These are phyloP conservation scores for Coemansia sp. DNA, from an alignment of 192 early-diverging fungal species.

Conservation along the genomic window DNA sequence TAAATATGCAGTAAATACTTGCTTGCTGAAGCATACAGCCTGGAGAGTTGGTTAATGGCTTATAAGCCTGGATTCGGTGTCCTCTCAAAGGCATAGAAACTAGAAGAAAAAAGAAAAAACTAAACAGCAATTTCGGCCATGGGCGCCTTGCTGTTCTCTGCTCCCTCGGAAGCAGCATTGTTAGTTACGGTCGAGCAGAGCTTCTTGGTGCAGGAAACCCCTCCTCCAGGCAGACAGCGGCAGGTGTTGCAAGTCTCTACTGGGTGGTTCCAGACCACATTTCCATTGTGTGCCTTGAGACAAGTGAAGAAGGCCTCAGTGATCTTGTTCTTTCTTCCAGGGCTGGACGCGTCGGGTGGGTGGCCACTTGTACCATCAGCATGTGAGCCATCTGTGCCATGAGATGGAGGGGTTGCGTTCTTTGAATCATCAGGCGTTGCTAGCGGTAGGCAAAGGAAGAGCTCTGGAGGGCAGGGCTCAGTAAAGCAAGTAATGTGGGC, in stretches of 20 bases:
- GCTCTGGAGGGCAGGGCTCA: constrained; percentile 27
- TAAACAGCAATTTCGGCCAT: background rate
- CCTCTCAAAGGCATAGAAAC: background rate
- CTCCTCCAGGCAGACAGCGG: constrained; percentile 26
- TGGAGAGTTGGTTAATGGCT: background rate
- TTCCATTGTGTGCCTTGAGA: constrained; percentile 30
- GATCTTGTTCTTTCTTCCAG: constrained; percentile 12
- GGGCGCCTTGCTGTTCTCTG: background rate
- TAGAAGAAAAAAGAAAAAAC: background rate
- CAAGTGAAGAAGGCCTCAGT: constrained; percentile 38
- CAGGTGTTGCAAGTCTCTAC: constrained; percentile 39
- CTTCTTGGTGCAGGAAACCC: constrained; percentile 43
- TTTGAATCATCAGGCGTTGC: constrained; percentile 26
- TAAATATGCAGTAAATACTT: background rate
- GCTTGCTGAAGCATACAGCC: background rate
- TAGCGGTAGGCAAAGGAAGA: constrained; percentile 36
- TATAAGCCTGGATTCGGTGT: background rate
- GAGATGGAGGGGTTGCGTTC: constrained; percentile 15
- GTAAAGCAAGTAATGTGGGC: constrained; percentile 32
- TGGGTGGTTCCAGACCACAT: constrained; percentile 28
- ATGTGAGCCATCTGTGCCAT: constrained; percentile 4
- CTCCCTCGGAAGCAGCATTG: background rate
- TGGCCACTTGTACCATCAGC: background rate
- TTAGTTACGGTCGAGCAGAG: constrained; percentile 15
- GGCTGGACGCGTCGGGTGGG: background rate